A percentile compares a stretch with the other conserved stretches of the same genome.
phyloP scores from a whole-genome alignment of 305 asterid genomes.

The Lippia alba region DNA sequence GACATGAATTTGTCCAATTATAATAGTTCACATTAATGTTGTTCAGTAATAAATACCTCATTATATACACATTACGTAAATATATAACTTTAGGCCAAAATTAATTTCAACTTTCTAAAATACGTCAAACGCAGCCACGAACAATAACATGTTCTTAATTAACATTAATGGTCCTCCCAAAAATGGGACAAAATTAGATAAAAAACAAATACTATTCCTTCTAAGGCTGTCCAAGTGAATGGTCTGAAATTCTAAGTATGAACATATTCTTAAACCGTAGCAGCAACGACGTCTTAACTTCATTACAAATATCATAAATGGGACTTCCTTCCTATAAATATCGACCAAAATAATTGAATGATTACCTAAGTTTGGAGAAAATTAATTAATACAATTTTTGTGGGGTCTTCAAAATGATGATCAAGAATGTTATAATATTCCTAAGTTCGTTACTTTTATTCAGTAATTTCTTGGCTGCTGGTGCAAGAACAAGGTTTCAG shows the following conservation, averaged over 20 bases:
- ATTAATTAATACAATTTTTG: background rate
- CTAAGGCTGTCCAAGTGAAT: slow-evolving; percentile 23
- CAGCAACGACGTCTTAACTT: slow-evolving; percentile 21
- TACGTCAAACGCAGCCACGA: background rate
- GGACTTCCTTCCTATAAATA: slow-evolving; percentile 31
- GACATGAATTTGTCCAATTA: background rate
- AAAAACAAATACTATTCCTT: background rate
- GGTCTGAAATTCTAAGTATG: slow-evolving; percentile 23
- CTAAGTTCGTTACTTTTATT: slow-evolving; percentile 28
- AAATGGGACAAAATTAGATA: background rate
- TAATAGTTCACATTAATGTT: slow-evolving; percentile 18
- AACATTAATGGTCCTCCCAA: slow-evolving; percentile 15
- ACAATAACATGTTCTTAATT: slow-evolving; percentile 7
- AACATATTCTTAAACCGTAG: slow-evolving; percentile 31
- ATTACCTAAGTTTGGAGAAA: background rate
- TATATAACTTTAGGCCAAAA: background rate
- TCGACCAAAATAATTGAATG: background rate
- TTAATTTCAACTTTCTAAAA: slow-evolving; percentile 13
- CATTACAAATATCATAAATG: background rate
- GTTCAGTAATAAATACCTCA: background rate
- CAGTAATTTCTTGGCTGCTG: slow-evolving; percentile 32
- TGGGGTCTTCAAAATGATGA: slow-evolving; percentile 32
- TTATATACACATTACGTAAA: no score
- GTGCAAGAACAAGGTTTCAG: slow-evolving; percentile 41
- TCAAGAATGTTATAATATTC: slow-evolving; percentile 28